Base-by-base conservation (phyloP, 768 basidiomycete genomes). In the Psilocybe cubensis region DNA sequence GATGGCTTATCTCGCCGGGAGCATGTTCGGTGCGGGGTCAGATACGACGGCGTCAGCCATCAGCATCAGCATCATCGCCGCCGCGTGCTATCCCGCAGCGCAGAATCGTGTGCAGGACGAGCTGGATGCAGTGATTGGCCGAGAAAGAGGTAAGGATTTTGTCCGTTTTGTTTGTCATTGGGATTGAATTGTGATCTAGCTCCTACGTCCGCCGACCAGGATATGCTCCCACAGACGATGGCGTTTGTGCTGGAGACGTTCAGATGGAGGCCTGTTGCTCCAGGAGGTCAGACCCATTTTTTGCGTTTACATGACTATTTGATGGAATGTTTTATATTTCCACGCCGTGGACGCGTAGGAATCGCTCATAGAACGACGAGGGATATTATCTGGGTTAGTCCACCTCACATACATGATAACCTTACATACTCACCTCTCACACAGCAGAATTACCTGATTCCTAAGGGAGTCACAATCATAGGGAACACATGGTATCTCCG, bases 21-120 rank as follows among this genome's bases (percentile, higher is more conserved):
- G 79, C 35, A 82, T 88, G 70, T 88, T 85, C 57, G 87, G 87
- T 23, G 86, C 86, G 28, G 87, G 87, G 12, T 80, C 83, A 0
- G 87, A 87, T 61, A 88, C 86, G 63, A 87, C 84, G 8, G 83
- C 84, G 3, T 79, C 83, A 9, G 85, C 81, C 0, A 82, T 87
- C 57, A 81, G 80, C 62, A 72, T 85, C 38, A 65, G 75, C 2
- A 68, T 87, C n/a, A 77, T 87, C 74, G 85, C 86, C 17, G 78
- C 85, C 1, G 83, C 83, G 0, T 76, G 76, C 55, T 79, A 82
- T 57, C 84, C 84, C 2, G 76, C 79, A 18, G 76, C 83, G 0
- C 85, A 87, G 49, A 64, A 57, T 3, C 65, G 65, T 20, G 80
- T 86, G 1, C 84, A 85, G 53, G 74, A 79, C 25, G 83, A 88